These are phyloP conservation scores for Trichophyton simii DNA, from an alignment of 2,329 filamentous ascomycete genomes.

Conservation along the genomic window DNA sequence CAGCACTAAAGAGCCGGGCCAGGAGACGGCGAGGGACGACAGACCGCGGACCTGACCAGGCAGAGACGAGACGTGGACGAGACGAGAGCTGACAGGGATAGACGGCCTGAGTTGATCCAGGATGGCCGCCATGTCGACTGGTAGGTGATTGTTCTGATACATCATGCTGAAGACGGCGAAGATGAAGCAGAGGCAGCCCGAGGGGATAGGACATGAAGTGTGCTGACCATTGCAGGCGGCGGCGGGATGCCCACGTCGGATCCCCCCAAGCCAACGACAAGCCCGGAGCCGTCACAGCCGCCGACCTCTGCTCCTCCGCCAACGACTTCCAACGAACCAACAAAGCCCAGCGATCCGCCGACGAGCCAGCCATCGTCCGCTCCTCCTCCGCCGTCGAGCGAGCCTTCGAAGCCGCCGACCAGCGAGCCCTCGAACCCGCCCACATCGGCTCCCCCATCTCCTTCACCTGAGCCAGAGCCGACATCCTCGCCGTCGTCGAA, in stretches of 20 bases:
- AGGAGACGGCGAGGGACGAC: neutral
- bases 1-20: neutral
- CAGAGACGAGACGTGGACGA: neutral
- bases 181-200: neutral
- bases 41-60: neutral
- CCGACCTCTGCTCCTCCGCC: neutral
- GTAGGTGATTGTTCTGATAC: neutral
- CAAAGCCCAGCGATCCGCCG: neutral
- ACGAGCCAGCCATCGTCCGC: neutral
- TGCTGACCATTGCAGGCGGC: neutral
- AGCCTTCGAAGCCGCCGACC: constrained; percentile 4
- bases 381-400: constrained; percentile 6
- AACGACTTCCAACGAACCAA: neutral
- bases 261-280: neutral
- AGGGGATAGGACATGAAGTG: too few relatives aligned
- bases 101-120: neutral
- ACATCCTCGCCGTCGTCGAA: neutral
- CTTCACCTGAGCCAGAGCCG: neutral
- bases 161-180: neutral
- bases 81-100: neutral
- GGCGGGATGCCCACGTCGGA: neutral
- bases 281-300: neutral
- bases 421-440: neutral
- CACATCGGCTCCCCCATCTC: neutral
- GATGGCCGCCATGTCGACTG: constrained; percentile 1